These are phyloP conservation scores for Knufia petricola DNA, from an alignment of 2,329 filamentous ascomycete species.

Conservation along the genomic window DNA sequence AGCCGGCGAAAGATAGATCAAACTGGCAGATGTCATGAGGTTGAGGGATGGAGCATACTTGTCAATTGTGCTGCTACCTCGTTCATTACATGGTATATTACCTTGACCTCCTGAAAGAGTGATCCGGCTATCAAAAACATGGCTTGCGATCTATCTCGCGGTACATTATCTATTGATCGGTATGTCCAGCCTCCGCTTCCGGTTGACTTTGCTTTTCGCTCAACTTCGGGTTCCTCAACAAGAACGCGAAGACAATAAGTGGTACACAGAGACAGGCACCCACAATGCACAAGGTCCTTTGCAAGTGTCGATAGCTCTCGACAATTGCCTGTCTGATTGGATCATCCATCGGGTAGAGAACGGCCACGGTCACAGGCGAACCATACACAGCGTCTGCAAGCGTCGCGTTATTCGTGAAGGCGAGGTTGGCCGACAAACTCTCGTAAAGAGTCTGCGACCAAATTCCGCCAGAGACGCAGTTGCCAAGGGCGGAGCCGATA, in stretches of 20 bases:
- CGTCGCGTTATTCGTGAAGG: constrained; percentile 30
- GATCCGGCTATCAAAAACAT: too few species aligned
- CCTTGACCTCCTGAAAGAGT: too few species aligned
- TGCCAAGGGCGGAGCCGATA: constrained; percentile 52
- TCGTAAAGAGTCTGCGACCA: constrained; percentile 50
- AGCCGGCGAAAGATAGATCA: too few species aligned
- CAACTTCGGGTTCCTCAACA: constrained; percentile 38
- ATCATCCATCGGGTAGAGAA: constrained; percentile 36
- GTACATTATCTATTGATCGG: neutral
- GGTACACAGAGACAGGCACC: constrained; percentile 41
- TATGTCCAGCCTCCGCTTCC: constrained; percentile 29
- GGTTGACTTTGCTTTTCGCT: constrained; percentile 38
- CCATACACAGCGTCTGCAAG: constrained; percentile 34
- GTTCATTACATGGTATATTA: too few species aligned
- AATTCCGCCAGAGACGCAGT: constrained; percentile 51
- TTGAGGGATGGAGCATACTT: too few species aligned
- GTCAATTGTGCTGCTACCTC: too few species aligned
- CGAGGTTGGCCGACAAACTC: constrained; percentile 32
- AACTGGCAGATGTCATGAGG: too few species aligned
- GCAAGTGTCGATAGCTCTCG: constrained; percentile 36
- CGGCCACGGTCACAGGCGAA: constrained; percentile 32
- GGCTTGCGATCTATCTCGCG: neutral
- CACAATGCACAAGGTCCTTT: constrained; percentile 41
- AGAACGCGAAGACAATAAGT: constrained; percentile 37
- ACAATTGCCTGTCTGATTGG: constrained; percentile 36